phyloP scores from a whole-genome alignment of 305 asterid genomes.

The Fraxinus sp. region DNA sequence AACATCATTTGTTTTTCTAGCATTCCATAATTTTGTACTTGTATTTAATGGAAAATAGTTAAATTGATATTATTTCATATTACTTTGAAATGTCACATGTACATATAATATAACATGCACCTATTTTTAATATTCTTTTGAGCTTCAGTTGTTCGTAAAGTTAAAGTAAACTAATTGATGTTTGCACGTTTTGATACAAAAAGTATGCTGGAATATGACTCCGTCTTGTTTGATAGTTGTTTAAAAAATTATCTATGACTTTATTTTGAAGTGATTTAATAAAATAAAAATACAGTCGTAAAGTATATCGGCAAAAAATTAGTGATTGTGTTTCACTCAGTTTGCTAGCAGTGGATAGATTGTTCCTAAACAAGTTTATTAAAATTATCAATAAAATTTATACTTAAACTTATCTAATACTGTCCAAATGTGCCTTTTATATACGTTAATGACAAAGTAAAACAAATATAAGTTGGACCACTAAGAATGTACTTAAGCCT shows the following conservation, averaged over 20 bases:
- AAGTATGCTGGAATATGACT: neutral
- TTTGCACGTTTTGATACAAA: neutral
- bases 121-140: too few relatives aligned
- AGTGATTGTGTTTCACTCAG: neutral
- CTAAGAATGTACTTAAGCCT: neutral
- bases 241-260: neutral
- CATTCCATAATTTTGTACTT: neutral
- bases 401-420: too few relatives aligned
- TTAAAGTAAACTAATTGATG: neutral
- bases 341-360: neutral
- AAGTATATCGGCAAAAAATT: too few relatives aligned
- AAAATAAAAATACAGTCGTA: neutral
- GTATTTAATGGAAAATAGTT: neutral
- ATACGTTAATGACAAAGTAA: too few relatives aligned
- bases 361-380: neutral
- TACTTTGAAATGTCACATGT: neutral
- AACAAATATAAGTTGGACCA: too few relatives aligned
- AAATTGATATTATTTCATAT: neutral
- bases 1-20: neutral
- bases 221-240: neutral
- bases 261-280: neutral
- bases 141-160: too few relatives aligned
- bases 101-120: too few relatives aligned
- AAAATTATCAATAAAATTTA: too few relatives aligned
- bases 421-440: too few relatives aligned